A percentile compares a stretch with the other conserved stretches of the same genome.
Evolutionary conservation across 345 rosid species (phyloP).

Genomic region (Populus simonii): DNA sequence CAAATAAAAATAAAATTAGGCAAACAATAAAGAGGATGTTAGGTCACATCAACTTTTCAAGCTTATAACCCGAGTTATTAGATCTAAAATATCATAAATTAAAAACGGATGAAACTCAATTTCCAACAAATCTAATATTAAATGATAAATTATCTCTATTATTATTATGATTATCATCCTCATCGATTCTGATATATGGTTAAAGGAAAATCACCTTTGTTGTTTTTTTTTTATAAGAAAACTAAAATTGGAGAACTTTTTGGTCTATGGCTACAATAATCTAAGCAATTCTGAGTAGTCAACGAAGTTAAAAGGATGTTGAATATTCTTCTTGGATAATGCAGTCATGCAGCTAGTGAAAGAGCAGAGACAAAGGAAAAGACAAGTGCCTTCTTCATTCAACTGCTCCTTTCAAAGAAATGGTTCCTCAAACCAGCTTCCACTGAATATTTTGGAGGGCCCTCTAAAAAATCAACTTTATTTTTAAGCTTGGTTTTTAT

Average conservation of each 20-base stretch:
- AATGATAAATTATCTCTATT: too few species aligned
- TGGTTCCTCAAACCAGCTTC: constrained; percentile 12
- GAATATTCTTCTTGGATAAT: constrained; percentile 28
- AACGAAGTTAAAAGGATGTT: constrained; percentile 42
- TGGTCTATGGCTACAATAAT: constrained; percentile 29
- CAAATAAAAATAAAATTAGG: too few species aligned
- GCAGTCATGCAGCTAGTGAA: constrained; percentile 38
- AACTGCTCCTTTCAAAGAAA: constrained; percentile 16
- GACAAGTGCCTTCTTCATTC: constrained; percentile 25
- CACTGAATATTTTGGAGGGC: background rate
- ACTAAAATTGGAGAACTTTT: background rate
- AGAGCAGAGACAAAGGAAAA: constrained; percentile 65
- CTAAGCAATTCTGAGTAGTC: constrained; percentile 44
- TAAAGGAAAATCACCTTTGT: too few species aligned
- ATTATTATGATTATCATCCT: accelerated
- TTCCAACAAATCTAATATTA: accelerated
- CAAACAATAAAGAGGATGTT: too few species aligned
- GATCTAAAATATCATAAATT: accelerated
- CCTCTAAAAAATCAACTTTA: background rate
- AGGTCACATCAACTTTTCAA: too few species aligned
- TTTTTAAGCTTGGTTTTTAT: background rate
- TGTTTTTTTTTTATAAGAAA: background rate
- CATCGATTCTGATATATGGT: too few species aligned
- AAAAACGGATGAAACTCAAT: too few species aligned
- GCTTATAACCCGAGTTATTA: too few species aligned